Base-by-base conservation (phyloP, 345 rosid genomes). In the Aquilaria yunnanensis region DNA sequence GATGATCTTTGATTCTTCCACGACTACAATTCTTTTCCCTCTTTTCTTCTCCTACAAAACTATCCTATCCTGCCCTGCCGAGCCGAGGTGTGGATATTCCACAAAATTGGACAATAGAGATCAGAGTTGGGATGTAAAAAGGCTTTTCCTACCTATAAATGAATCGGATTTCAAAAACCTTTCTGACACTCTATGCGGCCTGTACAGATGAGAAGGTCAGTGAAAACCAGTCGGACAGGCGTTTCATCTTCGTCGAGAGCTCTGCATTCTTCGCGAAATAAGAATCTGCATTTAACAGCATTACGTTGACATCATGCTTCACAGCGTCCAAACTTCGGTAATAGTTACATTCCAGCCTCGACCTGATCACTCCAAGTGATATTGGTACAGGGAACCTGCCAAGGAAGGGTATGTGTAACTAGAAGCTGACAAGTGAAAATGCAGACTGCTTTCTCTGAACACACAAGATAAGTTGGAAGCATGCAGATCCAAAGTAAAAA, bases 371-470 rank as follows among this genome's bases (percentile, higher is more conserved):
- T 47, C 83, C 96, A 23, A 88, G 79, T 52, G 96, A 78, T 64
- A 94, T 37, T 9, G 99, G 99, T 59, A 87, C 97, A 3, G 99
- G 93, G 60, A 81, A 88, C 89, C 99, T 94, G 85, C 70, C 65
- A 64, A 63, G 54, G 14, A 2, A 56, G 32, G 41, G 23, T 23
- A 23, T 23, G 23, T 37, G 43, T 37, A 5, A 37, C 1, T 37
- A 37, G 43, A 57, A 9, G 43, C 43, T 3, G 43, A 37, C 7
- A 37, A 37, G 7, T 5, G 43, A 37, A 37, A 37, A 37, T 37
- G 43, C 41, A 49, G 47, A 32, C 54, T 54, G 45, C 51, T 70
- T 64, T 65, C 63, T 23, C 51, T 70, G 13, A 0, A 34, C 10
- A 16, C 10, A 16, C 10, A 54, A 16, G 31, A 54, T 9, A 54